These are phyloP conservation scores for Gracilariopsis chorda DNA, from an alignment of 23 red algal species.

Conservation along the genomic window DNA sequence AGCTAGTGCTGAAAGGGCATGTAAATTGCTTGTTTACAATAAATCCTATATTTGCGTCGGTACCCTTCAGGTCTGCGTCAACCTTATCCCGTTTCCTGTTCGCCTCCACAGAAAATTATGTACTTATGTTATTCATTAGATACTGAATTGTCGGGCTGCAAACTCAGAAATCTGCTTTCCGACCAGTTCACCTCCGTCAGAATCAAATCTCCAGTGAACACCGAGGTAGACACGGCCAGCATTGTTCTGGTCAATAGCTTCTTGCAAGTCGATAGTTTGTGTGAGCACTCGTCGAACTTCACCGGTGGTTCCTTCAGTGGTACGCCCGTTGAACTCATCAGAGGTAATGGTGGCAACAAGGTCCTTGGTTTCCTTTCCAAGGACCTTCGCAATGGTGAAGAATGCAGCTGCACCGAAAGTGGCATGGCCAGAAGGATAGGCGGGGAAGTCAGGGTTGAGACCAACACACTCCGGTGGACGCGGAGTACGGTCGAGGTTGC, in stretches of 20 bases:
- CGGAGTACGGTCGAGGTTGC: not conserved
- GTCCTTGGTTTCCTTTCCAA: not conserved
- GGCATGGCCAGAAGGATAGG: conserved; percentile 20
- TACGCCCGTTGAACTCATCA: conserved; percentile 14
- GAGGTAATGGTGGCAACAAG: not conserved
- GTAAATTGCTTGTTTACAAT: too few relatives aligned
- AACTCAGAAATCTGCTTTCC: conserved; percentile 6
- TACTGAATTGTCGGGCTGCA: not conserved
- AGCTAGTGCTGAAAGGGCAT: too few relatives aligned
- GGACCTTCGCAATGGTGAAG: not conserved
- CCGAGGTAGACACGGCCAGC: not conserved
- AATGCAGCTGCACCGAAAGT: conserved; percentile 2
- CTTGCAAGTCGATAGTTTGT: not conserved
- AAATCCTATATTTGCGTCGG: too few relatives aligned
- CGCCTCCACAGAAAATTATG: too few relatives aligned
- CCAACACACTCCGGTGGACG: conserved; percentile 1
- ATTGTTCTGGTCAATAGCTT: not conserved
- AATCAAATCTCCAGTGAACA: conserved; percentile 31
- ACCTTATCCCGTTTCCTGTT: too few relatives aligned
- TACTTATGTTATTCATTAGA: too few relatives aligned
- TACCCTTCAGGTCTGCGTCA: too few relatives aligned
- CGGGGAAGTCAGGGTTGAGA: conserved; percentile 20
- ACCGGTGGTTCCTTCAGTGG: not conserved
- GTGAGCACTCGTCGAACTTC: not conserved
- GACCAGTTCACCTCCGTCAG: not conserved